Base-by-base conservation (phyloP, 2,329 filamentous ascomycete species). In the Dothideomycetes sp. region DNA sequence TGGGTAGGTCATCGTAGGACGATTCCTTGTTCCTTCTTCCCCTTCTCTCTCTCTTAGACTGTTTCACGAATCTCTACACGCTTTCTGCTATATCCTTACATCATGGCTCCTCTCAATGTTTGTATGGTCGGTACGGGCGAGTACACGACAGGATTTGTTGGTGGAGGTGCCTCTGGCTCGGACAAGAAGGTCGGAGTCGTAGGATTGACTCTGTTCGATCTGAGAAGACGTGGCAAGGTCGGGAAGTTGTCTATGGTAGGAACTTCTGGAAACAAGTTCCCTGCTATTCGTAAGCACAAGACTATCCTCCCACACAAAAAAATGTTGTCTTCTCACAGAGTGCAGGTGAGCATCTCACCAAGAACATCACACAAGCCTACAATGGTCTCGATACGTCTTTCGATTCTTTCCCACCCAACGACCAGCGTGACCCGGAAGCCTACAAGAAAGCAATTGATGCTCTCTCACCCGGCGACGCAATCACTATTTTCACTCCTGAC, bases 141-240 rank as follows among this genome's bases (percentile, higher is more conserved):
- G 73, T 95, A 95, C 72, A 95, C 89, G 54, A 95, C 89, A 30
- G 88, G 88, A 44, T 95, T 91, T 53, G 87, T 94, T 43, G 86
- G 84, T 44, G 80, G 79, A 46, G 82, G 81, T 45, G 82, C 80
- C 37, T 94, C 86, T 4, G 80, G 76, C 9, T 94, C 86, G 35
- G 89, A 95, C 71, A 95, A 95, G 70, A 95, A 95, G 64, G 83
- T 95, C 35, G 88, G 89, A 44, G 89, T 95, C 8, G 88, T 95
- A 13, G 88, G 84, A 28, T 68, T 95, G 59, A 89, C 84, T 17
- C 70, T 94, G 51, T 94, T 94, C 61, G 88, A 94, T 61, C 71
- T 95, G 50, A 79, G 88, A 45, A 75, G 87, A 48, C 74, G 88
- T 60, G 87, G 88, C 52, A 94, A 94, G 65, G 88, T 95, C 17